Conservation (phyloP, 2,329 filamentous ascomycete genomes). For the Ophiobolus disseminans region DNA sequence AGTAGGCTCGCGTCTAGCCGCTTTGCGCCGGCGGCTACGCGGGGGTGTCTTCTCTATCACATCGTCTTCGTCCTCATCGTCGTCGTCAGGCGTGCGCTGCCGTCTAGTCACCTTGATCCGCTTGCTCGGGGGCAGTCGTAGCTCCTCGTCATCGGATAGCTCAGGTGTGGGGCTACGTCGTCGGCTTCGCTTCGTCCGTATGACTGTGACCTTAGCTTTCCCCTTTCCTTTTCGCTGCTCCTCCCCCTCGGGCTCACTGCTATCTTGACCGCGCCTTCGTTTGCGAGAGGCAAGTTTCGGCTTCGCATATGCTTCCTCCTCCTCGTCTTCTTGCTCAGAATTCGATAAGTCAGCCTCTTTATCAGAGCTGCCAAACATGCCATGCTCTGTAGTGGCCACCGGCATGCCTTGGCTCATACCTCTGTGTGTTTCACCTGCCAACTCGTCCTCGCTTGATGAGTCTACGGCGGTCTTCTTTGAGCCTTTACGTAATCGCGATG, state of each 20-base stretch:
- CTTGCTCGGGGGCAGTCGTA: neutral
- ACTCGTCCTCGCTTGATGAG: slow-evolving; percentile 31
- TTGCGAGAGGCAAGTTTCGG: slow-evolving; percentile 18
- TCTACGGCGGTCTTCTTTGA: slow-evolving; percentile 20
- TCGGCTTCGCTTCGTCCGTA: slow-evolving; percentile 18
- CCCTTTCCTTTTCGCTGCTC: too few relatives aligned
- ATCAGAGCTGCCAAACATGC: slow-evolving; percentile 37
- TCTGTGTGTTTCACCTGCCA: slow-evolving; percentile 21
- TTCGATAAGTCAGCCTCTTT: slow-evolving; percentile 14
- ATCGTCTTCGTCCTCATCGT: neutral
- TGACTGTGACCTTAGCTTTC: slow-evolving; percentile 18
- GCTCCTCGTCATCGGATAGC: neutral
- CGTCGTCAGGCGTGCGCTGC: too few relatives aligned
- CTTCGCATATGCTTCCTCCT: slow-evolving; percentile 12
- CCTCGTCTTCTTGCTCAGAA: slow-evolving; percentile 12
- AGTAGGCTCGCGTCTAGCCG: neutral
- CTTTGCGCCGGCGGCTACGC: neutral
- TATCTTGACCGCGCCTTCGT: slow-evolving; percentile 18
- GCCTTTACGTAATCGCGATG: slow-evolving; percentile 19
- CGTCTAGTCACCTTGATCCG: neutral
- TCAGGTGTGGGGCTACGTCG: slow-evolving; percentile 1
- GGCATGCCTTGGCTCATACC: slow-evolving; percentile 31
- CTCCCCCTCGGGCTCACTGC: slow-evolving; percentile 12
- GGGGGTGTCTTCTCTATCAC: too few relatives aligned
- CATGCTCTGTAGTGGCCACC: slow-evolving; percentile 16